Base-by-base conservation (phyloP, 768 basidiomycete species). In the Russula emetica region DNA sequence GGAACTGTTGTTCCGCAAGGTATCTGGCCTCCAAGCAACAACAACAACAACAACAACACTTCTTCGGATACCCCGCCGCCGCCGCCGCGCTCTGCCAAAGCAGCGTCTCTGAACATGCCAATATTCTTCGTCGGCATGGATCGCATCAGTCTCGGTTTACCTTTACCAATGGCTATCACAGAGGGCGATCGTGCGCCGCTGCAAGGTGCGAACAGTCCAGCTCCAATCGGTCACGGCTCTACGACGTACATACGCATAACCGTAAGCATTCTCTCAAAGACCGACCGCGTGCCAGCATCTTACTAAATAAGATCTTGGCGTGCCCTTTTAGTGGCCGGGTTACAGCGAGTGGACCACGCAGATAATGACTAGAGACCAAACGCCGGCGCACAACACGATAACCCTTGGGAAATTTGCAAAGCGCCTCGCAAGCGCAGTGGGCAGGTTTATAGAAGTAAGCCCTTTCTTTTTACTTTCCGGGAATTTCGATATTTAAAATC, bases 281-380 rank as follows among this genome's bases (percentile, higher is more conserved):
- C 3, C 30, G 5, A 7, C 30, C 30, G 11, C 2, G 10, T 34
- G 32, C 13, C 11, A 13, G 36, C 14, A 44, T 44, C 44, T 24
- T 10, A 45, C 18, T 61, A 30, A 30, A n/a, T n/a, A 30, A n/a
- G 18, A 5, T n/a, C n/a, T n/a, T 16, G 49, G 9, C 9, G 7
- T n/a, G n/a, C n/a, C n/a, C n/a, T n/a, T 42, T 6, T 20, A 66
- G 64, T 66, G 64, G 64, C 64, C 61, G 2, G 64, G 64, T 2
- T 66, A 66, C 28, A 20, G 5, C 10, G 42, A 53, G 7, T 64
- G 55, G 61, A 8, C 7, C 4, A 63, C 34, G 1, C 64, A 66
- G 44, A 57, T 66, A 5, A 63, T 54, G 24, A 63, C 64, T 30
- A 44, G 44, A 14, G 61, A 66, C 24, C 61, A 66, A 32, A 63